phyloP scores from a whole-genome alignment of 805 yeast species.

The Diddensiella santjacobensis region DNA sequence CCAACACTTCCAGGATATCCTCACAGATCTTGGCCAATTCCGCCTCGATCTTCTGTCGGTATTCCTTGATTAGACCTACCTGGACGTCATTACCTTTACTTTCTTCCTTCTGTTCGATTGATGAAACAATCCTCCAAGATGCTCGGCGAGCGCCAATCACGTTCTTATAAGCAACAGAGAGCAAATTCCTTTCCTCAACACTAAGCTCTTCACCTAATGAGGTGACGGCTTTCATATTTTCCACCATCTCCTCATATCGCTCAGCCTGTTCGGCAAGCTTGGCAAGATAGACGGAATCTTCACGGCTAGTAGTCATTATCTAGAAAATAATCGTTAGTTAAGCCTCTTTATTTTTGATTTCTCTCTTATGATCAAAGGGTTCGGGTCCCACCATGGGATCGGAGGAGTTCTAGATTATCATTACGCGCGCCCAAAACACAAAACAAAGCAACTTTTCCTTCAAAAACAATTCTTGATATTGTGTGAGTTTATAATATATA shows the following conservation, averaged over 20 bases:
- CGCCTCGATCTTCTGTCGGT: constrained; percentile 90
- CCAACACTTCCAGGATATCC: constrained; percentile 83
- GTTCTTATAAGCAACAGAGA: constrained; percentile 96
- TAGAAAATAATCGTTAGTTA: too few relatives aligned
- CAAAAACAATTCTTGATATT: too few relatives aligned
- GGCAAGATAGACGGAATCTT: constrained; percentile 52
- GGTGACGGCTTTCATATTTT: constrained; percentile 96
- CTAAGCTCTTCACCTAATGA: constrained; percentile 92
- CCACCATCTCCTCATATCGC: constrained; percentile 99
- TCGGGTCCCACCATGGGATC: too few relatives aligned
- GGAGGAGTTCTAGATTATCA: too few relatives aligned
- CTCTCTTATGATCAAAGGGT: background rate
- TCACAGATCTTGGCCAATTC: constrained; percentile 93
- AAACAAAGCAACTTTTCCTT: too few relatives aligned
- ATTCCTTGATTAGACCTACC: constrained; percentile 83
- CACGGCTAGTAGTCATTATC: constrained; percentile 19
- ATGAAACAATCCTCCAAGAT: constrained; percentile 97
- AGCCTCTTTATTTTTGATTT: background rate
- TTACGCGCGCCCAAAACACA: too few relatives aligned
- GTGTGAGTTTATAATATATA: too few relatives aligned
- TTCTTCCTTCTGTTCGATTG: constrained; percentile 97
- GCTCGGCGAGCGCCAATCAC: constrained; percentile 99
- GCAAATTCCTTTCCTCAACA: constrained; percentile 95
- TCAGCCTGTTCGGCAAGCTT: constrained; percentile 99
- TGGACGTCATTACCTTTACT: constrained; percentile 91